Conservation (phyloP, 2,329 filamentous ascomycete species). For the Amylocarpus encephaloides region DNA sequence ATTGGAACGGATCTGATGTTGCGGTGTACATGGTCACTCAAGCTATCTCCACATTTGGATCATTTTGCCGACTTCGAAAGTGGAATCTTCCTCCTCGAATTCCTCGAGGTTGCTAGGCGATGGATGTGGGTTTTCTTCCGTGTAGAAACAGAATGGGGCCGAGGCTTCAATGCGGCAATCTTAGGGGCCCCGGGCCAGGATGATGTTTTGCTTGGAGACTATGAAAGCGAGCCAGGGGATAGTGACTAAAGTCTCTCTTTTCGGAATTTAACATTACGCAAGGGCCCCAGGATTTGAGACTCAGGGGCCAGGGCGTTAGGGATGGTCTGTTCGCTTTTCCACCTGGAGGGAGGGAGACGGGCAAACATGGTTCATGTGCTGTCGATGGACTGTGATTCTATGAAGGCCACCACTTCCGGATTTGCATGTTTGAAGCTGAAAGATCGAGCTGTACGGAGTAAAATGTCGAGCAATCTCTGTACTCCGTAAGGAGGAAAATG, state of each 20-base stretch:
- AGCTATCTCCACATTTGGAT: conserved; percentile 75
- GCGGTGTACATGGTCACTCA: conserved; percentile 85
- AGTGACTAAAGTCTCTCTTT: not conserved
- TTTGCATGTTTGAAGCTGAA: too few species aligned
- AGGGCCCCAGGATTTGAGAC: too few species aligned
- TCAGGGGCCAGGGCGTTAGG: too few species aligned
- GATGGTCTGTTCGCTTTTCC: too few species aligned
- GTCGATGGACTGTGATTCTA: too few species aligned
- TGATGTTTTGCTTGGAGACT: conserved; percentile 71
- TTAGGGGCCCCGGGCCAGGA: conserved; percentile 52
- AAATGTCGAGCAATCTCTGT: too few species aligned
- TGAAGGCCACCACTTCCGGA: too few species aligned
- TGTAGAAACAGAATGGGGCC: conserved; percentile 87
- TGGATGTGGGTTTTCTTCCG: conserved; percentile 98
- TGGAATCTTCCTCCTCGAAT: conserved; percentile 81
- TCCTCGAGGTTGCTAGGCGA: conserved; percentile 77
- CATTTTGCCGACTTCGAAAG: conserved; percentile 82
- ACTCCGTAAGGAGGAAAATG: too few species aligned
- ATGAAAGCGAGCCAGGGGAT: conserved; percentile 56
- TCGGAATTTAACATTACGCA: not conserved
- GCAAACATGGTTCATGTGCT: too few species aligned
- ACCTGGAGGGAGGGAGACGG: too few species aligned
- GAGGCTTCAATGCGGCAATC: conserved; percentile 36
- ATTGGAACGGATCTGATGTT: conserved; percentile 74
- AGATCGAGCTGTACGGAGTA: too few species aligned